Conservation (phyloP, 768 basidiomycete species). For the Termitomyces sp. region DNA sequence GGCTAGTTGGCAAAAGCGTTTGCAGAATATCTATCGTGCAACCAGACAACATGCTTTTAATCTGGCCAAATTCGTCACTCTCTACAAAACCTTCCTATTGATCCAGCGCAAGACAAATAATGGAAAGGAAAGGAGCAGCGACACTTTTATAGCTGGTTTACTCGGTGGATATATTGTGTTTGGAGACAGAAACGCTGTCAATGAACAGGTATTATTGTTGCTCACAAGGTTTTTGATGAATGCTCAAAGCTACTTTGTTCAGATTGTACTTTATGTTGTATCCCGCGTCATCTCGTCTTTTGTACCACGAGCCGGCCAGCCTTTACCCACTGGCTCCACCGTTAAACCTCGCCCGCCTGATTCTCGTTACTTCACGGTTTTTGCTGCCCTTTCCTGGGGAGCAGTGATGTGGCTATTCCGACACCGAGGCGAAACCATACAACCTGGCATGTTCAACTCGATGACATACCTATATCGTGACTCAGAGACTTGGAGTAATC, state of each 20-base stretch:
- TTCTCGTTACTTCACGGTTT: constrained; percentile 76
- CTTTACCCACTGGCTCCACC: constrained; percentile 35
- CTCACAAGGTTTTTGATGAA: neutral
- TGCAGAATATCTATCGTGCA: constrained; percentile 67
- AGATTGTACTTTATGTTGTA: constrained; percentile 97
- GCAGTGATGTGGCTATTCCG: constrained; percentile 96
- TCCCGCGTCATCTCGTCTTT: constrained; percentile 90
- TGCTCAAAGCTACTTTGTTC: constrained; percentile 6
- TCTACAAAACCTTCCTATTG: constrained; percentile 86
- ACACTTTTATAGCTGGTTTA: constrained; percentile 91
- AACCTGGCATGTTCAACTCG: constrained; percentile 94
- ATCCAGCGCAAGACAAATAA: constrained; percentile 77
- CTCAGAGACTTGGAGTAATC: constrained; percentile 78
- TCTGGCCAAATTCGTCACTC: constrained; percentile 88
- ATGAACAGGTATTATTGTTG: constrained; percentile 69
- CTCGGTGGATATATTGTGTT: constrained; percentile 90
- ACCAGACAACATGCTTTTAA: constrained; percentile 91
- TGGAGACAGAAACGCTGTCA: constrained; percentile 80
- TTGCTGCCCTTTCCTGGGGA: constrained; percentile 90
- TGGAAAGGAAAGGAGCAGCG: constrained; percentile 75
- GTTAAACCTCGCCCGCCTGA: constrained; percentile 80
- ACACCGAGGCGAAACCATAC: constrained; percentile 83
- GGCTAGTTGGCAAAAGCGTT: constrained; percentile 65
- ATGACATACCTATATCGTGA: constrained; percentile 96
- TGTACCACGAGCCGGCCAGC: constrained; percentile 68